Base-by-base conservation (phyloP, 163 green algal species). In the Smithsoniella earleae region DNA sequence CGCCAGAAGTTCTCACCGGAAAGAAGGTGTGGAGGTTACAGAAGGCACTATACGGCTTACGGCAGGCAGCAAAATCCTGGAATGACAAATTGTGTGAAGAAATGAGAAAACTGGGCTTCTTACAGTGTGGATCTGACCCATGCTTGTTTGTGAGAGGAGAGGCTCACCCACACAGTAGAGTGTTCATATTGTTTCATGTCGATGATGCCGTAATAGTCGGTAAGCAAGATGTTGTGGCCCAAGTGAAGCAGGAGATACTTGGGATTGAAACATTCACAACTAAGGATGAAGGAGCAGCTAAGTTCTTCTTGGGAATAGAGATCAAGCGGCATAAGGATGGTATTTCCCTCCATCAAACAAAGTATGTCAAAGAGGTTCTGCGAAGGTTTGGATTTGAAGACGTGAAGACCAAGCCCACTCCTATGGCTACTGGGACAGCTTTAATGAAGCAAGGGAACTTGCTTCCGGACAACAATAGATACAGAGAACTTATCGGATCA, bases 161-260 rank as follows among this genome's bases (percentile, higher is more conserved):
- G n/a, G n/a, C n/a, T n/a, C n/a, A n/a, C n/a, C n/a, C n/a, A n/a
- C n/a, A n/a, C n/a, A n/a, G n/a, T n/a, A n/a, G n/a, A 0, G 36
- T 75, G 4, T 82, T 66, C n/a, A 0, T 84, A 18, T 73, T 84
- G 0, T 31, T 77, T 0, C 79, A 82, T 27, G 80, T 85, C 13
- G 82, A 85, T 54, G 78, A 88, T 55, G 77, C 82, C 10, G 54
- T 85, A 3, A 6, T 74, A 27, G 27, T 62, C n/a, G 49, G 54
- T 3, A 13, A 52, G 13, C 20, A 10, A 5, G 0, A 36, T 18
- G 33, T 5, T 13, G 3, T 43, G 1, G 20, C 2, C 1, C 34
- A 13, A 10, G 72, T 84, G 1, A 74, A 62, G 18, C 10, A 49
- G n/a, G n/a, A n/a, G n/a, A n/a, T n/a, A n/a, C n/a, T n/a, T 49